phyloP scores from a whole-genome alignment of 805 yeast genomes.

The Cyberlindnera galapagoensis region DNA sequence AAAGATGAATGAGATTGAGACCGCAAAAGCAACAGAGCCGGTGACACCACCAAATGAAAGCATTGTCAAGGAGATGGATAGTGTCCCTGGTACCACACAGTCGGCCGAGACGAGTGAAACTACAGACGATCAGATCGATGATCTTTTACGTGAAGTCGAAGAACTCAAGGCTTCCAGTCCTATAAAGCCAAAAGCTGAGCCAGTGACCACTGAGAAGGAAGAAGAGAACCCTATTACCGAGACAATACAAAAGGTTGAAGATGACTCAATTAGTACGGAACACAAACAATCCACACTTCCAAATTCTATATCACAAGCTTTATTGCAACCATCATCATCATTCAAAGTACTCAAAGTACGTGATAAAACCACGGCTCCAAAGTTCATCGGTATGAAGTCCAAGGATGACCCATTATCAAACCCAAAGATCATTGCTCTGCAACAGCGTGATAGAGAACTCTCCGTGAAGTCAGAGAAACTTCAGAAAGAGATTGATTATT shows the following conservation, averaged over 20 bases:
- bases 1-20: too few relatives aligned
- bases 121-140: slow-evolving; percentile 23
- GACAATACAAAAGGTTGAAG: background rate
- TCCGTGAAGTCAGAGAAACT: slow-evolving; percentile 30
- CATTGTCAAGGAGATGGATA: too few relatives aligned
- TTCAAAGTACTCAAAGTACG: slow-evolving; percentile 24
- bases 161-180: slow-evolving; percentile 18
- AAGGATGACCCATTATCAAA: slow-evolving; percentile 13
- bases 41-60: slow-evolving; percentile 1
- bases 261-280: slow-evolving; percentile 1
- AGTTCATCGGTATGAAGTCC: slow-evolving; percentile 20
- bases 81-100: background rate
- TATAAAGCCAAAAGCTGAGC: slow-evolving; percentile 3
- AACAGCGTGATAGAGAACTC: slow-evolving; percentile 27
- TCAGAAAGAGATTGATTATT: slow-evolving; percentile 32
- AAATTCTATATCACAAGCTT: slow-evolving; percentile 24
- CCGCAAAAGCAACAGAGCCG: too few relatives aligned
- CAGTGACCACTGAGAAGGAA: background rate
- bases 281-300: slow-evolving; percentile 12
- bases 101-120: slow-evolving; percentile 6
- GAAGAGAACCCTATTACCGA: background rate
- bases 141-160: slow-evolving; percentile 22
- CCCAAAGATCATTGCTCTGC: slow-evolving; percentile 22
- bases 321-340: slow-evolving; percentile 16
- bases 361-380: slow-evolving; percentile 19